These are phyloP conservation scores for Entomortierella parvispora DNA, from an alignment of 192 early-diverging fungal genomes.

Conservation along the genomic window DNA sequence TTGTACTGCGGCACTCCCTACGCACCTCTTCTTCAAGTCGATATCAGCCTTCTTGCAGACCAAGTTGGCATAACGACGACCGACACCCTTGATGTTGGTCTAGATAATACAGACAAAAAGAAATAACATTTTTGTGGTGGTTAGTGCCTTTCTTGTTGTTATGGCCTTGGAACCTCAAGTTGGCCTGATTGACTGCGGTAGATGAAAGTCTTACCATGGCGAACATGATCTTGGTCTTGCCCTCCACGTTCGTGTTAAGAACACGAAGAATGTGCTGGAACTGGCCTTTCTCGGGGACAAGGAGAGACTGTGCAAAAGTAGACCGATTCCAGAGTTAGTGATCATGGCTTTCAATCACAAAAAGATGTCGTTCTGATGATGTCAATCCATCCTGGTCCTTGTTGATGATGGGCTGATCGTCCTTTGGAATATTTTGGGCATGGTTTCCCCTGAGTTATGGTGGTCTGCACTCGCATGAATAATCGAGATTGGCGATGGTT, in stretches of 20 bases:
- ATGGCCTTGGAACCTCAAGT: not conserved
- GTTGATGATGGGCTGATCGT: too few relatives aligned
- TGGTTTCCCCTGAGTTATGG: too few relatives aligned
- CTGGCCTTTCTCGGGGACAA: conserved; percentile 89
- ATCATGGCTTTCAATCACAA: not conserved
- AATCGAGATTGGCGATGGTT: too few relatives aligned
- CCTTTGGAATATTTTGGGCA: too few relatives aligned
- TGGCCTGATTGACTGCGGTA: not conserved
- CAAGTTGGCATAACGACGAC: conserved; percentile 98
- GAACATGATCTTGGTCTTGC: conserved; percentile 94
- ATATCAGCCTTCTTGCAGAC: conserved; percentile 99
- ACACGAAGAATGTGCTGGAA: conserved; percentile 99
- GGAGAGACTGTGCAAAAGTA: conserved; percentile 75
- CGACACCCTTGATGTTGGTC: conserved; percentile 97
- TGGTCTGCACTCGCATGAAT: too few relatives aligned
- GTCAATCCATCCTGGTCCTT: too few relatives aligned
- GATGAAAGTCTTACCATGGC: conserved; percentile 67
- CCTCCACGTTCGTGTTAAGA: conserved; percentile 99
- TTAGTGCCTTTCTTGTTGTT: not conserved
- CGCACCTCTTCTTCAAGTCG: conserved; percentile 93
- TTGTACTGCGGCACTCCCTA: not conserved
- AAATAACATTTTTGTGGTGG: too few relatives aligned
- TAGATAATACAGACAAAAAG: too few relatives aligned
- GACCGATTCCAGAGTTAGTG: conserved; percentile 36
- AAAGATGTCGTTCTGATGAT: too few relatives aligned